phyloP scores from a whole-genome alignment of 306 rosid genomes.

The Inga laurina region DNA sequence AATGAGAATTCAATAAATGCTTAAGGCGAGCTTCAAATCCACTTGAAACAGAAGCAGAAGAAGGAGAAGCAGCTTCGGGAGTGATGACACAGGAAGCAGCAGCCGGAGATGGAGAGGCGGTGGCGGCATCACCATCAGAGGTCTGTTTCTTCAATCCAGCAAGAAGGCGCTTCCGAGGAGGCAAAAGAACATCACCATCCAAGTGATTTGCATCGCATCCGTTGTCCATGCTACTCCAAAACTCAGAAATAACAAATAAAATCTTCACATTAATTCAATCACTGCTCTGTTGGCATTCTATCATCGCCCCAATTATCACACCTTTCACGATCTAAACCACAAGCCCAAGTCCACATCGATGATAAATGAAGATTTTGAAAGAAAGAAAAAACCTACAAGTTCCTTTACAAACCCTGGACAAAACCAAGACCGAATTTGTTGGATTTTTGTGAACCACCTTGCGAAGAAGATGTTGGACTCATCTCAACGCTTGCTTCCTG shows the following conservation, averaged over 20 bases:
- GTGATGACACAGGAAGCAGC: conserved; percentile 55
- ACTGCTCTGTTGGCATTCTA: conserved; percentile 38
- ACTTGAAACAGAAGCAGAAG: conserved; percentile 46
- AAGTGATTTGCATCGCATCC: conserved; percentile 70
- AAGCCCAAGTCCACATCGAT: conserved; percentile 25
- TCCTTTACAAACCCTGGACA: conserved; percentile 36
- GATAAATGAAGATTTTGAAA: conserved; percentile 18
- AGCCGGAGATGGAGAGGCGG: conserved; percentile 52
- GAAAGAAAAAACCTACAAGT: conserved; percentile 25
- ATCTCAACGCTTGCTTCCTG: conserved; percentile 34
- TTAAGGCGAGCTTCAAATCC: conserved; percentile 67
- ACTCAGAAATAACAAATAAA: conserved; percentile 41
- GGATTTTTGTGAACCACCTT: conserved; percentile 26
- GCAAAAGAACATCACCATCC: conserved; percentile 91
- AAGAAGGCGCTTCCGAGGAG: conserved; percentile 94
- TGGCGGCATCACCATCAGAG: conserved; percentile 54
- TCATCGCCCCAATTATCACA: conserved; percentile 28
- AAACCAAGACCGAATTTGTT: conserved; percentile 26
- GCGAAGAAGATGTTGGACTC: conserved; percentile 29
- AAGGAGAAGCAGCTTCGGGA: conserved; percentile 55
- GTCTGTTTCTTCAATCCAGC: conserved; percentile 93
- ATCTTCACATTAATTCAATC: conserved; percentile 37
- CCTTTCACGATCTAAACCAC: conserved; percentile 16
- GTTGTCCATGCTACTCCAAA: conserved; percentile 73
- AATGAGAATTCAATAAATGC: conserved; percentile 66